Evolutionary conservation across 805 yeast species (phyloP).

Genomic region (Candida gorgasii): DNA sequence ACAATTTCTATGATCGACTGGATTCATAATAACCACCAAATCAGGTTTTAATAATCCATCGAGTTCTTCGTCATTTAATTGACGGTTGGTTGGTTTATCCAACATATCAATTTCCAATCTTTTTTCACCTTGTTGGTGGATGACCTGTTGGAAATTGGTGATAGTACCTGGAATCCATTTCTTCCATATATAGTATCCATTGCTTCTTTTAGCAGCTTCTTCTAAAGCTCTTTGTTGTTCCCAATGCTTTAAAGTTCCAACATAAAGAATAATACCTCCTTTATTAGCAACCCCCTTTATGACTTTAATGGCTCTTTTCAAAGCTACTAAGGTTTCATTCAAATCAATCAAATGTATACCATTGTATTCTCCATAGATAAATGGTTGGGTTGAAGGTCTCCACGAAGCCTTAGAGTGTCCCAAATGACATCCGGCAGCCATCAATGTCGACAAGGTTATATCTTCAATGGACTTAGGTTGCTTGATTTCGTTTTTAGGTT

Average conservation of each 20-base stretch:
- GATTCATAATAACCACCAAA: constrained; percentile 81
- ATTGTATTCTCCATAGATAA: constrained; percentile 81
- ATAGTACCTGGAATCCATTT: constrained; percentile 96
- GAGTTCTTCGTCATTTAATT: constrained; percentile 48
- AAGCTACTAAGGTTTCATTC: constrained; percentile 72
- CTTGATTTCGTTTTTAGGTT: constrained; percentile 65
- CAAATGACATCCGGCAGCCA: constrained; percentile 93
- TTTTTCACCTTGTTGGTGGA: constrained; percentile 46
- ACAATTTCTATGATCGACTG: constrained; percentile 80
- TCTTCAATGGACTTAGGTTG: constrained; percentile 59
- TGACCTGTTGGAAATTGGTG: constrained; percentile 77
- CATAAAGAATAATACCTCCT: constrained; percentile 83
- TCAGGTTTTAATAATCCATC: constrained; percentile 78
- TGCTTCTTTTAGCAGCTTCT: constrained; percentile 73
- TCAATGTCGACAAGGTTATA: constrained; percentile 63
- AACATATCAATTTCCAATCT: constrained; percentile 68
- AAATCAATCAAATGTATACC: constrained; percentile 91
- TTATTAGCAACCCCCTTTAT: constrained; percentile 76
- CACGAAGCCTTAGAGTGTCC: constrained; percentile 85
- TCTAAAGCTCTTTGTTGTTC: constrained; percentile 69
- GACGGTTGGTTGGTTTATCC: constrained; percentile 65
- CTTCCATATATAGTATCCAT: constrained; percentile 77
- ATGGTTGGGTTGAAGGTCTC: constrained; percentile 84
- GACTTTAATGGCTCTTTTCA: constrained; percentile 84
- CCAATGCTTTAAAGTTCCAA: constrained; percentile 77